These are phyloP conservation scores for Magnusiomyces paraingens DNA, from an alignment of 1,139 yeast genomes.

Conservation along the genomic window DNA sequence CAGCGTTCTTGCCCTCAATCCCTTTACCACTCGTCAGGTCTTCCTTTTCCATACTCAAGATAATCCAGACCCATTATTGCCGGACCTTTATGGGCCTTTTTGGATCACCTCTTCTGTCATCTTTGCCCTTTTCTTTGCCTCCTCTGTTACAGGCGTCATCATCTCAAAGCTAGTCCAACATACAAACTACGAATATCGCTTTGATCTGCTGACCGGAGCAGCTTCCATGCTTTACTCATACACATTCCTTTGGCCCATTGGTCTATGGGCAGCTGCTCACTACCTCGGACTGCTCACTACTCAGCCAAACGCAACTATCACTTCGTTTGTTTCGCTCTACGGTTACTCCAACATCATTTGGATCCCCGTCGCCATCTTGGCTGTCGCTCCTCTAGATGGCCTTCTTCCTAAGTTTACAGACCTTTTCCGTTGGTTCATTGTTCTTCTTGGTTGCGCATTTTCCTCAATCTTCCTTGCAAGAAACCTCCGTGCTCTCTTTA, in stretches of 20 bases:
- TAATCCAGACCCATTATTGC: slow-evolving; percentile 28
- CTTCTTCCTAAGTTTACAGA: slow-evolving; percentile 30
- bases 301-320: slow-evolving; percentile 33
- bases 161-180: slow-evolving; percentile 1
- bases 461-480: slow-evolving; percentile 35
- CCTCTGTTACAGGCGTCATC: slow-evolving; percentile 53
- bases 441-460: slow-evolving; percentile 33
- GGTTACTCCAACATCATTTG: slow-evolving; percentile 76
- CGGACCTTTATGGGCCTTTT: slow-evolving; percentile 73
- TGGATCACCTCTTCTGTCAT: slow-evolving; percentile 82
- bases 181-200: slow-evolving; percentile 47
- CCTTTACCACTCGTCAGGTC: slow-evolving; percentile 24
- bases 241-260: slow-evolving; percentile 54
- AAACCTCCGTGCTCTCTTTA: slow-evolving; percentile 32
- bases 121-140: slow-evolving; percentile 63
- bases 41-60: slow-evolving; percentile 27
- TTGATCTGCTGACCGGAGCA: slow-evolving; percentile 58
- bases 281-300: slow-evolving; percentile 31
- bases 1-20: slow-evolving; percentile 34
- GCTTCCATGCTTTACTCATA: slow-evolving; percentile 67
- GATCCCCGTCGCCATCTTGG: slow-evolving; percentile 67
- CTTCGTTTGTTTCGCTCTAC: slow-evolving; percentile 51
- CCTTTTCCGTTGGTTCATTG: slow-evolving; percentile 35
- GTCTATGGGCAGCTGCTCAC: slow-evolving; percentile 45
- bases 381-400: slow-evolving; percentile 38